phyloP scores from a whole-genome alignment of 331 rosid species.

The Saraca asoca region DNA sequence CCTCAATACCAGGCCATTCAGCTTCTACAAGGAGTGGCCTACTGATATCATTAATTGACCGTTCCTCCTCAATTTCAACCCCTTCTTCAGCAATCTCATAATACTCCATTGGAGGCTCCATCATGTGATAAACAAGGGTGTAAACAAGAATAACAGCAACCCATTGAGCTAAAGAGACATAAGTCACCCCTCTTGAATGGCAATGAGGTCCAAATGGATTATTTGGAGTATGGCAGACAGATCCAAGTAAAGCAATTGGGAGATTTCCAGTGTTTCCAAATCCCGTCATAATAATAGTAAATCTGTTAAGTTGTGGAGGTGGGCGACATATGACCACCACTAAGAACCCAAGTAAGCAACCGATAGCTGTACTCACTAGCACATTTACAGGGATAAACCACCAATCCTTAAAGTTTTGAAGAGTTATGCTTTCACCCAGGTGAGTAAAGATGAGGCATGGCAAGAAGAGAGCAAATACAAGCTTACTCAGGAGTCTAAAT shows the following conservation, averaged over 20 bases:
- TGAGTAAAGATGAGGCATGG: constrained; percentile 84
- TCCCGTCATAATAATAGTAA: constrained; percentile 76
- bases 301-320: constrained; percentile 63
- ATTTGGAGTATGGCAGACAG: constrained; percentile 67
- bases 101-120: constrained; percentile 84
- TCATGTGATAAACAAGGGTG: constrained; percentile 89
- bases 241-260: constrained; percentile 70
- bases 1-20: constrained; percentile 93
- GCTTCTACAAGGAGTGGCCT: constrained; percentile 89
- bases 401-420: constrained; percentile 59
- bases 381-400: constrained; percentile 90
- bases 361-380: constrained; percentile 61
- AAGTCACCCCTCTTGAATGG: constrained; percentile 78
- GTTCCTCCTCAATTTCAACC: constrained; percentile 45
- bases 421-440: constrained; percentile 72
- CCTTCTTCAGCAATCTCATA: constrained; percentile 71
- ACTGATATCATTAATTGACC: constrained; percentile 45
- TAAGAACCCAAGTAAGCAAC: constrained; percentile 65
- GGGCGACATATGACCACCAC: constrained; percentile 75
- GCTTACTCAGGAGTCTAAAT: constrained; percentile 77
- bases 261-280: constrained; percentile 94
- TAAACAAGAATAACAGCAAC: constrained; percentile 81
- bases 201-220: constrained; percentile 78
- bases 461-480: constrained; percentile 81
- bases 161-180: constrained; percentile 87